Conservation (phyloP, 2,329 filamentous ascomycete genomes). For the Helotiales sp. region DNA sequence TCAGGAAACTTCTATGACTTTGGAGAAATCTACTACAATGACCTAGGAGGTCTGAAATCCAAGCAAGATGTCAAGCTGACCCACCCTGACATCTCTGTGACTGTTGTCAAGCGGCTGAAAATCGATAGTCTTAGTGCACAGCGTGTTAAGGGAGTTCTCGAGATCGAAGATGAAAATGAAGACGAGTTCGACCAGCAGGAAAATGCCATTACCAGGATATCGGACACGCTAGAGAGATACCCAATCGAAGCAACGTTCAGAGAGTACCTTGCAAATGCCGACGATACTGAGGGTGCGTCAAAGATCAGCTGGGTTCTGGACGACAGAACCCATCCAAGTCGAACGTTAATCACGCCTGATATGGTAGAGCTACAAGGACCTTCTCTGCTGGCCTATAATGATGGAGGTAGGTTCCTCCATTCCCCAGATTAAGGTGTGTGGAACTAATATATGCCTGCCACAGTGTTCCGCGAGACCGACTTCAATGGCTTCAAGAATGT, state of each 20-base stretch:
- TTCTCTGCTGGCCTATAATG: constrained; percentile 43
- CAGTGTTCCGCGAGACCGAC: constrained; percentile 41
- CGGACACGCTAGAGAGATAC: constrained; percentile 43
- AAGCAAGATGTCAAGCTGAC: constrained; percentile 28
- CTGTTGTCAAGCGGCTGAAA: constrained; percentile 19
- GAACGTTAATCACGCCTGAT: constrained; percentile 35
- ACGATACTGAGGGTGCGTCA: constrained; percentile 40
- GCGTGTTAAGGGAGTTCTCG: constrained; percentile 31
- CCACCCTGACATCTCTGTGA: constrained; percentile 32
- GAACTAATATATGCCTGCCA: not conserved
- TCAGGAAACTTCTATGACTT: constrained; percentile 27
- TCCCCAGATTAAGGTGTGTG: not conserved
- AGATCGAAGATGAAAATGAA: constrained; percentile 38
- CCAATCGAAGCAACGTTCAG: constrained; percentile 42
- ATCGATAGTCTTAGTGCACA: constrained; percentile 33
- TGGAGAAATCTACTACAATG: constrained; percentile 32
- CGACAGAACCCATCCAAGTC: constrained; percentile 24
- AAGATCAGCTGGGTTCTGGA: constrained; percentile 44
- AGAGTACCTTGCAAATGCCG: constrained; percentile 46
- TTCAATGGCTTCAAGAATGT: constrained; percentile 44
- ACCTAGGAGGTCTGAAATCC: constrained; percentile 17
- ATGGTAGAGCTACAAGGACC: constrained; percentile 40
- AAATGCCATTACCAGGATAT: constrained; percentile 39
- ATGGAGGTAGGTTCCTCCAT: constrained; percentile 39
- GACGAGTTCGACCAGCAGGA: constrained; percentile 45